Base-by-base conservation (phyloP, 257 asterid species). In the Linaria vulgaris region DNA sequence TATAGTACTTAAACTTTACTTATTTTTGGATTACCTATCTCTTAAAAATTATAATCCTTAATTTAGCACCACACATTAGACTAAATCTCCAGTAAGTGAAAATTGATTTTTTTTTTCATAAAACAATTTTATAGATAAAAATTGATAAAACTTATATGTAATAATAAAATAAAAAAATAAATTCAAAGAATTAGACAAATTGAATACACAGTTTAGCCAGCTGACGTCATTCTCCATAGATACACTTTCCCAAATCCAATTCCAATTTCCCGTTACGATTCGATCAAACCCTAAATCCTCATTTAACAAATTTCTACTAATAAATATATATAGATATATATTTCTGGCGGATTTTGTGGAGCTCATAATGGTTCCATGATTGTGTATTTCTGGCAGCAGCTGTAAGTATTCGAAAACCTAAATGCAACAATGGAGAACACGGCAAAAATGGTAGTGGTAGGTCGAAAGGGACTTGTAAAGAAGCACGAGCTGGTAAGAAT, bases 401-500 rank as follows among this genome's bases (percentile, higher is more conserved):
- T 49, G 59, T 52, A 38, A 31, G 15, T 63, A 5, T 44, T 69
- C 62, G 20, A 54, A 61, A 45, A 58, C 46, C 25, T 38, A 30
- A 30, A 46, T 39, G 66, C 64, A 71, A 63, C 34, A 51, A 76
- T 79, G 83, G 90, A 80, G 73, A 63, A 77, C 72, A 59, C 7
- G 17, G 70, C 60, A 59, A 69, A 58, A 10, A 63, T 67, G 57
- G 57, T n/a, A n/a, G n/a, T n/a, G n/a, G 34, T 88, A 25, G 96
- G 96, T 66, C 72, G 85, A 15, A 85, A 73, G 54, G 90, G 89
- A 61, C 46, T 78, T 48, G 78, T 89, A 54, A 82, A 79, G 66
- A 85, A 80, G 81, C 77, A 75, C 13, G 99, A 89, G 75, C 64
- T 92, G 59, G 83, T 92, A 24, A 83, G 95, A 43, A 64, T 83